A percentile compares a stretch with the other conserved stretches of the same genome.
Conservation (phyloP, 306 rosid species). For the Lablab purpureus region DNA sequence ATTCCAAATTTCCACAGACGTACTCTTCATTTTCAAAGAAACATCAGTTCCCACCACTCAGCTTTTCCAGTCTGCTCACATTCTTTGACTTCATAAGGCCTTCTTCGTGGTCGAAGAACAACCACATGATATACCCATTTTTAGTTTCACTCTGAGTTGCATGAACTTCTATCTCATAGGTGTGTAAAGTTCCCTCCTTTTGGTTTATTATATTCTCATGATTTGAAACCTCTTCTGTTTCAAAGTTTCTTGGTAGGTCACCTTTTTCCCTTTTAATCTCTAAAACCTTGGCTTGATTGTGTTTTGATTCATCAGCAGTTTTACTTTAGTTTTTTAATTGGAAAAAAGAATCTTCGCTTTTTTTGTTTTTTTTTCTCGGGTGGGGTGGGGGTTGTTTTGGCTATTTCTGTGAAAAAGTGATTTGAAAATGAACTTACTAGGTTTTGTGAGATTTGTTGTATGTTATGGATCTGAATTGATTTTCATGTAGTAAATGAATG, state of each 20-base stretch:
- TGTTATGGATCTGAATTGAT: conserved; percentile 53
- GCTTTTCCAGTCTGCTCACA: conserved; percentile 51
- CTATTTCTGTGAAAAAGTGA: not conserved
- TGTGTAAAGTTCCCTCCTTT: conserved; percentile 24
- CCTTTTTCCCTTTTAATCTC: not conserved
- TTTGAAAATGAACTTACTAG: not conserved
- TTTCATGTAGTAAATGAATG: conserved; percentile 39
- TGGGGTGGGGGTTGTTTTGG: not conserved
- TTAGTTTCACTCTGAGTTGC: conserved; percentile 45
- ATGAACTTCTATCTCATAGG: conserved; percentile 49
- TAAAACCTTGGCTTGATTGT: not conserved
- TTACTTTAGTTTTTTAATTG: not conserved
- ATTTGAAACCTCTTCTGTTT: conserved; percentile 17
- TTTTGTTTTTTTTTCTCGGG: not conserved
- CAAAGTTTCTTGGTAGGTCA: conserved; percentile 30
- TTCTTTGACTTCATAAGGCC: conserved; percentile 57
- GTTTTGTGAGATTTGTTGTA: conserved; percentile 16
- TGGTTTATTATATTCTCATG: not conserved
- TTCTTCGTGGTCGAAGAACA: conserved; percentile 41
- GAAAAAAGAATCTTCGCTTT: not conserved
- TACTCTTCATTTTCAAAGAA: conserved; percentile 17
- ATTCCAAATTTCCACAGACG: conserved; percentile 18
- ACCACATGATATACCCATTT: conserved; percentile 47
- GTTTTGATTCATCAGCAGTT: not conserved
- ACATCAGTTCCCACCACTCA: conserved; percentile 35